Base-by-base conservation (phyloP, 306 rosid genomes). In the Heteromeles arbutifolia region DNA sequence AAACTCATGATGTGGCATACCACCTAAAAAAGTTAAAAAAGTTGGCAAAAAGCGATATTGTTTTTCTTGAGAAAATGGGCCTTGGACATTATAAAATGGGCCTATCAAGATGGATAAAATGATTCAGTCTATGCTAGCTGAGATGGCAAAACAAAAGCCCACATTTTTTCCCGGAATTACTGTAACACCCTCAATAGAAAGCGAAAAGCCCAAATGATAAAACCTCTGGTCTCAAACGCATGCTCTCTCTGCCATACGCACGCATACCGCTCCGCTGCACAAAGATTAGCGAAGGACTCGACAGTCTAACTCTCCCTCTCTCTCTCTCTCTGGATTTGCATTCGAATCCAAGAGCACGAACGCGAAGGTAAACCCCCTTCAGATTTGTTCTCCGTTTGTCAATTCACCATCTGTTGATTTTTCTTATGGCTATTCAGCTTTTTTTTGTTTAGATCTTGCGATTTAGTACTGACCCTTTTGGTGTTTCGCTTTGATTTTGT, bases 361-460 rank as follows among this genome's bases (percentile, higher is more conserved):
- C 43, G 21, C 68, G 24, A 54, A 81, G 84, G 88, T 82, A 25
- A 62, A 62, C 1, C 59, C 54, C 67, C 7, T 62, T 43, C 21
- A n/a, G 14, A 78, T 66, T 53, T 17, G 1, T 19, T 6, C 7
- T 8, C 64, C 59, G 31, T 15, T 52, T 50, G 41, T 50, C 75
- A 65, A 43, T 41, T 70, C 39, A 1, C 50, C 17, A 6, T 18
- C 31, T 11, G 4, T 4, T 41, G 41, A 72, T 72, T 61, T 43
- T 18, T 56, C 52, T 14, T 18, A 21, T 9, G 28, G 65, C 64
- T 29, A 6, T 21, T 44, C 28, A 29, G 28, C 58, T 29, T 53
- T 56, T 32, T 29, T 31, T 34, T 72, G 25, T 59, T 81, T 78
- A 82, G 90, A 87, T 87, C 87, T 84, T 53, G 54, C 63, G 22